These are phyloP conservation scores for Thyridium curvatum DNA, from an alignment of 2,329 filamentous ascomycete genomes.

Conservation along the genomic window DNA sequence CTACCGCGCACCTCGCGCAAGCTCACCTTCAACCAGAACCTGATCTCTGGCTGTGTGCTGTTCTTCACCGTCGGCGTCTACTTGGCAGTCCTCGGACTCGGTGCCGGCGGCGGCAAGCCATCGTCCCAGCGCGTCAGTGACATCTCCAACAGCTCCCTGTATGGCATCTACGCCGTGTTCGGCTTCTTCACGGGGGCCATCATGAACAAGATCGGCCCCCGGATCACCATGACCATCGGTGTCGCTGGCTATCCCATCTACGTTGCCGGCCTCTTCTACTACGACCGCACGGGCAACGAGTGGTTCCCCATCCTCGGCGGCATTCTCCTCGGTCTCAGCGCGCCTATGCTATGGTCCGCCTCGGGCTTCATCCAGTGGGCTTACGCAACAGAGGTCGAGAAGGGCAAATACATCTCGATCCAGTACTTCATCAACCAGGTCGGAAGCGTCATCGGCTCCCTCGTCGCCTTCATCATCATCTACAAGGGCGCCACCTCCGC, in stretches of 20 bases:
- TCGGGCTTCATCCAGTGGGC: constrained; percentile 6
- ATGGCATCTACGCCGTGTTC: constrained; percentile 5
- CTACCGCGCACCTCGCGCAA: too few species aligned
- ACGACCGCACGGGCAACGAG: constrained; percentile 7
- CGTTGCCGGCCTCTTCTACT: constrained; percentile 13
- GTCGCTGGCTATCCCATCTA: constrained; percentile 12
- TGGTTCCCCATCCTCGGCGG: constrained; percentile 12
- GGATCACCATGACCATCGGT: constrained; percentile 9
- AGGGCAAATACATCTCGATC: constrained; percentile 8
- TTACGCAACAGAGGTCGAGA: constrained; percentile 10
- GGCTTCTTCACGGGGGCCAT: constrained; percentile 8
- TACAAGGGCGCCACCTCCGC: constrained; percentile 2
- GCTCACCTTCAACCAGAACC: constrained; percentile 3
- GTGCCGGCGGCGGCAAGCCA: constrained; percentile 3
- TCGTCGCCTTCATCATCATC: constrained; percentile 8
- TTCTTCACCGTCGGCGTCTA: constrained; percentile 5
- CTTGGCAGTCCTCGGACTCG: constrained; percentile 3
- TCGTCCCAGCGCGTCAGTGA: background rate
- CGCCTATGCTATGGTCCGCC: constrained; percentile 9
- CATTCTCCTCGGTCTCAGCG: constrained; percentile 9
- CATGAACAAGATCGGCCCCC: constrained; percentile 10
- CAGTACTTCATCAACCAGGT: constrained; percentile 6
- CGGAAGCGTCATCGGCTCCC: constrained; percentile 7
- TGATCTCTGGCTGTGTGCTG: constrained; percentile 22
- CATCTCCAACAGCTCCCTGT: constrained; percentile 1